phyloP scores from a whole-genome alignment of 345 rosid species.

The Eucalyptus pauciflora region DNA sequence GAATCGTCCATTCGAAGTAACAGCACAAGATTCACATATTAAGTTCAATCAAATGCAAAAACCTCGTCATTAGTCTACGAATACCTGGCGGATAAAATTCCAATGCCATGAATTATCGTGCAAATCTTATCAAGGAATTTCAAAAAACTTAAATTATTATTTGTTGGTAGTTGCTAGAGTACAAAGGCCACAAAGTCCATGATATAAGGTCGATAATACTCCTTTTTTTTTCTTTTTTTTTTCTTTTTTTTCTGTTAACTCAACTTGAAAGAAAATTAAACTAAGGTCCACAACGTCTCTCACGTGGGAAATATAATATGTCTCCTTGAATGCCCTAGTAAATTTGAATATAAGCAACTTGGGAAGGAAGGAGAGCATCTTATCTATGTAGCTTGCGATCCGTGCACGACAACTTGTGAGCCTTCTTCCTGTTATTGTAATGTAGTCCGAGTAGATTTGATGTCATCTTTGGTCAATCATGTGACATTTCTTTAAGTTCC shows the following conservation, averaged over 20 bases:
- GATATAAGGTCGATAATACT: background rate
- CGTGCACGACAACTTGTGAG: background rate
- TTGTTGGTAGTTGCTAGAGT: background rate
- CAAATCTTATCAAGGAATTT: background rate
- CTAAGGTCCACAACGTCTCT: background rate
- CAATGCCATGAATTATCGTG: background rate
- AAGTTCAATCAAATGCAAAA: background rate
- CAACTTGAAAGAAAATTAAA: background rate
- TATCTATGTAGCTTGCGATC: background rate
- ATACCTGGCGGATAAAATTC: background rate
- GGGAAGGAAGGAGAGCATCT: background rate
- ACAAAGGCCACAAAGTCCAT: background rate
- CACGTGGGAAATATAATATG: background rate
- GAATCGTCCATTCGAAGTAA: background rate
- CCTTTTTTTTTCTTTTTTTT: background rate
- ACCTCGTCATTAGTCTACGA: background rate
- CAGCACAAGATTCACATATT: background rate
- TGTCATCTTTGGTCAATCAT: constrained; percentile 3
- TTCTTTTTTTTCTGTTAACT: background rate
- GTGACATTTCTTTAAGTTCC: background rate
- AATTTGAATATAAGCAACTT: background rate
- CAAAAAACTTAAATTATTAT: background rate
- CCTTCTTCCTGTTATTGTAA: background rate
- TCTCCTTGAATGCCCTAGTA: background rate
- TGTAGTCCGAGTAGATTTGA: constrained; percentile 5